Percentiles rank a stretch among this genome's conserved stretches.
Evolutionary conservation across 2,329 filamentous ascomycete species (phyloP).

Genomic region (Microascus cirrosus): DNA sequence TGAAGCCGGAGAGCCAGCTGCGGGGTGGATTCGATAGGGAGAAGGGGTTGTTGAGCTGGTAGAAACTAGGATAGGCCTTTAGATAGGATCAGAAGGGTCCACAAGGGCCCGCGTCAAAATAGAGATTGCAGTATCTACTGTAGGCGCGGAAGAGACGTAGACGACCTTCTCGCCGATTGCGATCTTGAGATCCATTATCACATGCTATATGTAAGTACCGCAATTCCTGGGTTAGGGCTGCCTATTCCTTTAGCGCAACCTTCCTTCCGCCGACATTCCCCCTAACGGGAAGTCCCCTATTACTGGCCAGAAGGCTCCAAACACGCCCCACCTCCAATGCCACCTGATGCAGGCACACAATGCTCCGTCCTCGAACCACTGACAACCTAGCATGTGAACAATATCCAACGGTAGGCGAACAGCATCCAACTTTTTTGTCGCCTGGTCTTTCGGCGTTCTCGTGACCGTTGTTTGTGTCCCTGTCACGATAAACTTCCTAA

Average conservation of each 20-base stretch:
- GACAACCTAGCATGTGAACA: neutral
- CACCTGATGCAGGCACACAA: neutral
- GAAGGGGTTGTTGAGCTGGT: constrained; percentile 83
- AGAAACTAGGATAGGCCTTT: constrained; percentile 6
- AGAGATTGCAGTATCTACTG: no score
- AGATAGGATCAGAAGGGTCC: neutral
- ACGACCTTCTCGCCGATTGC: no score
- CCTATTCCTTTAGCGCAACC: neutral
- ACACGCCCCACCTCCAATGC: neutral
- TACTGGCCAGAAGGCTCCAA: neutral
- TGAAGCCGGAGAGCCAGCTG: constrained; percentile 79
- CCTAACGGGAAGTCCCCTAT: neutral
- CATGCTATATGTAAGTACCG: no score
- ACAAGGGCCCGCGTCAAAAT: no score
- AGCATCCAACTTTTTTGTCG: neutral
- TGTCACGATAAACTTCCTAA: no score
- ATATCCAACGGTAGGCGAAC: neutral
- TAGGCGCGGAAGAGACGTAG: no score
- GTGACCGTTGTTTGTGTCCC: no score
- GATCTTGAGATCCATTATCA: no score
- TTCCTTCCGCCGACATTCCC: neutral
- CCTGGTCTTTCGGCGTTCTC: neutral
- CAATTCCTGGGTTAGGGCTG: no score
- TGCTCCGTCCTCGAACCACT: neutral
- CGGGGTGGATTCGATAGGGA: constrained; percentile 82